phyloP scores from a whole-genome alignment of 2,329 filamentous ascomycete genomes.

The Bipolaris gigantea region DNA sequence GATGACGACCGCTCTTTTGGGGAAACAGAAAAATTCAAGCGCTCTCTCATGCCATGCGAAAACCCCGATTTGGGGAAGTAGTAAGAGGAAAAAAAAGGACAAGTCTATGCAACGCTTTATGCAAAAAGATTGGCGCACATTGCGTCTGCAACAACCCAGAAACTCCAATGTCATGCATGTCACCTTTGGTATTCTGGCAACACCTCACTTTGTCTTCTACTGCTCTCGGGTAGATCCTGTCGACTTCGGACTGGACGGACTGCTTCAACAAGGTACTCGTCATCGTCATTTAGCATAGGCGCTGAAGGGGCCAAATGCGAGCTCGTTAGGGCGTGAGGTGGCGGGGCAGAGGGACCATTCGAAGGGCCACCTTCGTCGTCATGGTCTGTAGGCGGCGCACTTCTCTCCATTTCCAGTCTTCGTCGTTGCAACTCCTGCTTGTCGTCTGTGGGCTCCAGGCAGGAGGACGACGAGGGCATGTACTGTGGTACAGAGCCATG shows the following conservation, averaged over 20 bases:
- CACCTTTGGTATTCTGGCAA: constrained; percentile 39
- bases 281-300: constrained; percentile 39
- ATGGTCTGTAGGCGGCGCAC: constrained; percentile 42
- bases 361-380: constrained; percentile 25
- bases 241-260: constrained; percentile 25
- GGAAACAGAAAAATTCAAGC: background rate
- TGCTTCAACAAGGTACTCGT: constrained; percentile 37
- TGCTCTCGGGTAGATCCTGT: constrained; percentile 1
- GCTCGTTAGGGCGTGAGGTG: constrained; percentile 12
- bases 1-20: background rate
- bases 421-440: constrained; percentile 72
- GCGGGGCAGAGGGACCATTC: constrained; percentile 24
- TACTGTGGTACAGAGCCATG: constrained; percentile 32
- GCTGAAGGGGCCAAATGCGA: constrained; percentile 32
- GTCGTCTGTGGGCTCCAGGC: constrained; percentile 61
- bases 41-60: too few species aligned
- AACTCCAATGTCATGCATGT: constrained; percentile 7
- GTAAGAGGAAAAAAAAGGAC: background rate
- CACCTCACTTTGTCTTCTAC: constrained; percentile 27
- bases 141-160: background rate
- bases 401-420: constrained; percentile 46
- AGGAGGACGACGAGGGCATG: constrained; percentile 33
- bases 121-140: background rate
- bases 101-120: background rate
- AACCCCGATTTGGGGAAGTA: background rate